Evolutionary conservation across 768 basidiomycete genomes (phyloP).

Genomic region (Sporobolomyces pararoseus): DNA sequence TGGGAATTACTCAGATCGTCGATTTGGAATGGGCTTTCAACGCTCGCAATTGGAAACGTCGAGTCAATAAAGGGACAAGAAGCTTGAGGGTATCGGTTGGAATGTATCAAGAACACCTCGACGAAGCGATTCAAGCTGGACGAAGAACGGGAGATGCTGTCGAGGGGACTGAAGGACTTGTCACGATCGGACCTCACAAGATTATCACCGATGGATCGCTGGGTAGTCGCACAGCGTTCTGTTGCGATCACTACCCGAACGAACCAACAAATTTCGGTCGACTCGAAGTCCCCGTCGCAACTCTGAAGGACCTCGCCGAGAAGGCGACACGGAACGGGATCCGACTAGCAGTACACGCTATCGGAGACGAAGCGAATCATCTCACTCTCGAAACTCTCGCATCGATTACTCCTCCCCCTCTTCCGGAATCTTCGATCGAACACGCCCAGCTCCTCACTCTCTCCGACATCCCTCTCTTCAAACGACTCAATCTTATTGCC

Average conservation of each 20-base stretch:
- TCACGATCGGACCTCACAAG: slow-evolving; percentile 42
- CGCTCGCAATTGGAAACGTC: slow-evolving; percentile 26
- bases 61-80: slow-evolving; percentile 28
- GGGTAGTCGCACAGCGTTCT: slow-evolving; percentile 45
- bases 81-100: slow-evolving; percentile 42
- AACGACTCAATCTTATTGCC: slow-evolving; percentile 39
- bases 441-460: slow-evolving; percentile 45
- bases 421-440: slow-evolving; percentile 43
- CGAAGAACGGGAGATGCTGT: slow-evolving; percentile 36
- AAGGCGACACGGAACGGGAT: slow-evolving; percentile 34
- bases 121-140: slow-evolving; percentile 34
- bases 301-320: slow-evolving; percentile 36
- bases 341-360: slow-evolving; percentile 45
- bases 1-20: slow-evolving; percentile 45
- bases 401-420: slow-evolving; percentile 21
- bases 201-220: slow-evolving; percentile 46
- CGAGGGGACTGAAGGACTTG: slow-evolving; percentile 35
- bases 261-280: slow-evolving; percentile 33
- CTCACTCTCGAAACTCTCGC: slow-evolving; percentile 39
- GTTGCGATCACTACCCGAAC: slow-evolving; percentile 44
- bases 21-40: slow-evolving; percentile 47
- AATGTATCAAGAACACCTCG: slow-evolving; percentile 41
- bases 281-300: slow-evolving; percentile 25
- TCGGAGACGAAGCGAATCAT: slow-evolving; percentile 45
- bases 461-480: slow-evolving; percentile 42